phyloP scores from a whole-genome alignment of 305 asterid species.

The Fraxinus ornus region DNA sequence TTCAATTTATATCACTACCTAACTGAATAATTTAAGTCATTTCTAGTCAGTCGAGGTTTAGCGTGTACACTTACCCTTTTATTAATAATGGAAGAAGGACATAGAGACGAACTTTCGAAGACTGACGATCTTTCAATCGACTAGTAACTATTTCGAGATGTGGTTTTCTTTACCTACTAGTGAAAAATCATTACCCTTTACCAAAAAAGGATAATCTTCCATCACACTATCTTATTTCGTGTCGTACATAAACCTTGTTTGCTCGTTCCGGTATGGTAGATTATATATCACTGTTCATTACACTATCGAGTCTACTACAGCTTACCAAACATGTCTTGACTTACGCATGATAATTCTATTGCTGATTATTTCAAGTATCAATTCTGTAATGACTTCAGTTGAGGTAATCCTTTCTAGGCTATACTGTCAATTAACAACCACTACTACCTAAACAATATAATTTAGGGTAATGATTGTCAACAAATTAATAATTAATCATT shows the following conservation, averaged over 20 bases:
- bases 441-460: conserved; percentile 21
- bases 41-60: not conserved
- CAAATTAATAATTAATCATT: not conserved
- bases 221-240: not conserved
- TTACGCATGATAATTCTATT: not conserved
- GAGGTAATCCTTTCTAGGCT: conserved; percentile 35
- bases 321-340: not conserved
- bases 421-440: conserved; percentile 19
- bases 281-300: not conserved
- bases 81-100: not conserved
- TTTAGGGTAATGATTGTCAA: not conserved
- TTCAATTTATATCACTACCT: not conserved
- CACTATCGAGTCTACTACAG: not conserved
- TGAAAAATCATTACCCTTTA: not conserved
- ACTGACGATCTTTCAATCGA: not conserved
- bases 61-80: not conserved
- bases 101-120: not conserved
- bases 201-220: not conserved
- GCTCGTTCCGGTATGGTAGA: not conserved
- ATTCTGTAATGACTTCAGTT: conserved; percentile 34
- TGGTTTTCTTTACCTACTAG: not conserved
- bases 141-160: not conserved
- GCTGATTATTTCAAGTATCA: not conserved
- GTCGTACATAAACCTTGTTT: not conserved
- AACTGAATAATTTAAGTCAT: not conserved